Base-by-base conservation (phyloP, 2,329 filamentous ascomycete species). In the Fusarium sp. region DNA sequence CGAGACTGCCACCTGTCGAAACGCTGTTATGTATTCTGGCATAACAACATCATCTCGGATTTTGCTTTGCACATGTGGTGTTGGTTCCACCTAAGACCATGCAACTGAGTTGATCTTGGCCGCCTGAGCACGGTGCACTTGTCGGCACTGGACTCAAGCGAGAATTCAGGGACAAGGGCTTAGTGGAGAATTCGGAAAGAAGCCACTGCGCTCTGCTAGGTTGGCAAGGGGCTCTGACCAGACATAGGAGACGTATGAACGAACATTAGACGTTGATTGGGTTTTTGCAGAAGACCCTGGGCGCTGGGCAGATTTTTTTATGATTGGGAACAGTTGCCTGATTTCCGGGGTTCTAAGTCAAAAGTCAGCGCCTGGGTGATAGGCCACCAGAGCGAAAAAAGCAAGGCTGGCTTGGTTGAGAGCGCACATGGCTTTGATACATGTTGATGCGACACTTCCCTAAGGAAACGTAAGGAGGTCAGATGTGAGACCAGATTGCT, bases 71-170 rank as follows among this genome's bases (percentile, higher is more conserved):
- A 67, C n/a, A 36, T 36, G 7, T 73, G 57, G 57, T 52, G 70
- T n/a, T n/a, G n/a, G n/a, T 70, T 73, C 70, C 70, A 72, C 70
- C 51, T 28, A 32, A 57, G 47, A 34, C 62, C 56, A 61, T 60
- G 59, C 56, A 56, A 68, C 48, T 57, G 61, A 48, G 56, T 71
- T 71, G 70, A 68, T 71, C 65, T 59, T 54, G 67, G 60, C 55
- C 52, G 50, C 48, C 57, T 55, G 40, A 47, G 59, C 68, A 73
- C 66, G 68, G 70, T 63, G 70, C 70, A 70, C 64, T 56, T 26
- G 61, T 67, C 67, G 70, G 70, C 56, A 73, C 67, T 69, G 62
- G 53, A 42, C 50, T 64, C 57, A 69, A 67, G 66, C 62, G 68
- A 71, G 63, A 62, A 56, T 28, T 51, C 56, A 71, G 56, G 44